Percentiles rank a stretch among this genome's conserved stretches.
phyloP scores from a whole-genome alignment of 768 basidiomycete species.

The Hemileccinum impolitum region DNA sequence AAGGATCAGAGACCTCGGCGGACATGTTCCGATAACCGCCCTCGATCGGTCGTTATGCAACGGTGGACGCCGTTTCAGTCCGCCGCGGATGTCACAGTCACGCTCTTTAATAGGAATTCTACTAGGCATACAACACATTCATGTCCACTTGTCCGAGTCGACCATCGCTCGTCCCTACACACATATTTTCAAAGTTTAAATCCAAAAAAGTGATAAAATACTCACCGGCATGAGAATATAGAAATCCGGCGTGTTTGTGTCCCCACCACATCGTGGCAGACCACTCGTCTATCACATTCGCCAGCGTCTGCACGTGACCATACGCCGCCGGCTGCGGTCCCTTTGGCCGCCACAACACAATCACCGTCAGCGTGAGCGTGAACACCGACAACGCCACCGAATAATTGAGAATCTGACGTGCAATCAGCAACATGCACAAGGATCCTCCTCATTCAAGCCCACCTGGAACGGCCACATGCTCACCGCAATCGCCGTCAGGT shows the following conservation, averaged over 20 bases:
- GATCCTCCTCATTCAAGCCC: not conserved
- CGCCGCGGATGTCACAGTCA: no score
- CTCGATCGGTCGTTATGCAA: conserved; percentile 25
- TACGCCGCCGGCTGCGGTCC: conserved; percentile 32
- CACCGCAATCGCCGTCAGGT: conserved; percentile 15
- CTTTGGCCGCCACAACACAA: conserved; percentile 13
- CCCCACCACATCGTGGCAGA: conserved; percentile 33
- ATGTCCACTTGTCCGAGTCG: conserved; percentile 20
- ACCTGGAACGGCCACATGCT: conserved; percentile 29
- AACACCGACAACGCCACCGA: conserved; percentile 17
- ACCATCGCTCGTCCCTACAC: conserved; percentile 24
- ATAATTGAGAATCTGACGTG: conserved; percentile 27
- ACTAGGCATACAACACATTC: conserved; percentile 13
- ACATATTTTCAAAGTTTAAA: no score
- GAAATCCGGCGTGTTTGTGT: conserved; percentile 13
- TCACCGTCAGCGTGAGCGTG: conserved; percentile 13
- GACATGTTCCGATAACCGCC: conserved; percentile 3
- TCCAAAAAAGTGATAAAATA: conserved; percentile 3
- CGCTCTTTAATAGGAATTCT: no score
- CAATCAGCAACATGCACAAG: not conserved
- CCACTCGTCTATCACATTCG: conserved; percentile 36
- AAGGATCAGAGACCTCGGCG: no score
- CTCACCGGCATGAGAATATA: conserved; percentile 22
- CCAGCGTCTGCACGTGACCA: conserved; percentile 33
- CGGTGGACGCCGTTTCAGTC: not conserved